Base-by-base conservation (phyloP, 106 monocot species). In the Dendrobium huoshanense region DNA sequence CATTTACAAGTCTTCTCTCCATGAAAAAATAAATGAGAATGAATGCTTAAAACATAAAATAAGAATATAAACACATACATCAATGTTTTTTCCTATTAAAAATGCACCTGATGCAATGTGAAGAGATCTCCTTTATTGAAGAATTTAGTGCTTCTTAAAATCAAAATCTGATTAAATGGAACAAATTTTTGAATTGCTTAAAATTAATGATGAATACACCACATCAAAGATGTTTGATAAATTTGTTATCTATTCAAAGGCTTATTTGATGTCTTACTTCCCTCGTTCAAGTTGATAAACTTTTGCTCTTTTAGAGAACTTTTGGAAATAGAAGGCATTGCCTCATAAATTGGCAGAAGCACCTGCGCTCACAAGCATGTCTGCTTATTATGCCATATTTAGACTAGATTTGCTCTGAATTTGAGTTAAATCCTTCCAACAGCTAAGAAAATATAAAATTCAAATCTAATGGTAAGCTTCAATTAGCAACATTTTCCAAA, bases 21-120 rank as follows among this genome's bases (percentile, higher is more conserved):
- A 89, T 92, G n/a, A 93, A 44, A n/a, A 43, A 75, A 45, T 25
- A 43, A 85, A 81, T 19, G 48, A 48, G 29, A 45, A 45, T 27
- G 24, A 47, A 9, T 5, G 37, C 77, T 22, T 2, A 49, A 24
- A 25, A 25, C 58, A 58, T 16, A 64, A 45, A 45, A 79, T 13
- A 76, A 44, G 74, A 18, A 2, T 31, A 47, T 44, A 27, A 54
- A 7, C 49, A 75, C 18, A 2, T 64, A 49, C 16, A 10, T 9
- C 22, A 65, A 73, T 65, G 58, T 1, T 68, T 67, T 33, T n/a
- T 17, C 48, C 33, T 20, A 54, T 47, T 75, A 49, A 76, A 61
- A 77, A 7, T 16, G 76, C 81, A 95, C 92, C 95, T 77, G 90
- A 84, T 67, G 92, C 88, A 54, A 95, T 92, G 27, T 92, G 95